phyloP scores from a whole-genome alignment of 345 rosid species.

The Triadica sebifera region DNA sequence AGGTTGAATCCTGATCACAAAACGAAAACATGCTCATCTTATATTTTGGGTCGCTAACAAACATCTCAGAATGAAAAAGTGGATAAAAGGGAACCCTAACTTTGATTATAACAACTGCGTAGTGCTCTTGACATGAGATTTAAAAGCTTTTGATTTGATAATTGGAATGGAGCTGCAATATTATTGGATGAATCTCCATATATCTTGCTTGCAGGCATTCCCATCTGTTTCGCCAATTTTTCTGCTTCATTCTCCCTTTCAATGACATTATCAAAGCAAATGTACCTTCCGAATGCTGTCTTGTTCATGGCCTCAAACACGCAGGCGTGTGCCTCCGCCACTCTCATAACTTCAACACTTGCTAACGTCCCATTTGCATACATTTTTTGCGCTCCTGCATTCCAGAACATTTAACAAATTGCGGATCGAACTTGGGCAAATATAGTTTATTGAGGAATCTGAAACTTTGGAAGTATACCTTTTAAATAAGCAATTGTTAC shows the following conservation, averaged over 20 bases:
- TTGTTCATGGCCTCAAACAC: slow-evolving; percentile 57
- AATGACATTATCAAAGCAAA: slow-evolving; percentile 64
- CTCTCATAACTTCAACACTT: slow-evolving; percentile 51
- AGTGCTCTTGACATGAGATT: slow-evolving; percentile 51
- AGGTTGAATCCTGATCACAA: no score
- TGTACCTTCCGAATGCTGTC: slow-evolving; percentile 61
- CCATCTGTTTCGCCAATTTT: slow-evolving; percentile 48
- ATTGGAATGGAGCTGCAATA: slow-evolving; percentile 10
- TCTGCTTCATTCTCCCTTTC: slow-evolving; percentile 40
- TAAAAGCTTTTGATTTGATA: slow-evolving; percentile 55
- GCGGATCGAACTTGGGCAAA: background rate
- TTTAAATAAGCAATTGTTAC: slow-evolving; percentile 65
- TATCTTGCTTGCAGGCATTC: slow-evolving; percentile 49
- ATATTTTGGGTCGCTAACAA: background rate
- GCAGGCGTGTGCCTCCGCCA: slow-evolving; percentile 65
- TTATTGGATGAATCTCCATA: slow-evolving; percentile 26
- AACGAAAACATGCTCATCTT: no score
- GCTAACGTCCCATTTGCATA: slow-evolving; percentile 52
- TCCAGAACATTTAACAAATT: background rate
- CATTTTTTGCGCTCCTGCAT: slow-evolving; percentile 65
- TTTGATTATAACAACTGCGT: slow-evolving; percentile 35
- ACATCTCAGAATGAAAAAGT: background rate
- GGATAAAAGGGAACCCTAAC: no score
- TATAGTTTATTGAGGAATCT: no score
- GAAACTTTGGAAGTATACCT: slow-evolving; percentile 31